Conservation (phyloP, 2,329 filamentous ascomycete species). For the Colletotrichum navitas region DNA sequence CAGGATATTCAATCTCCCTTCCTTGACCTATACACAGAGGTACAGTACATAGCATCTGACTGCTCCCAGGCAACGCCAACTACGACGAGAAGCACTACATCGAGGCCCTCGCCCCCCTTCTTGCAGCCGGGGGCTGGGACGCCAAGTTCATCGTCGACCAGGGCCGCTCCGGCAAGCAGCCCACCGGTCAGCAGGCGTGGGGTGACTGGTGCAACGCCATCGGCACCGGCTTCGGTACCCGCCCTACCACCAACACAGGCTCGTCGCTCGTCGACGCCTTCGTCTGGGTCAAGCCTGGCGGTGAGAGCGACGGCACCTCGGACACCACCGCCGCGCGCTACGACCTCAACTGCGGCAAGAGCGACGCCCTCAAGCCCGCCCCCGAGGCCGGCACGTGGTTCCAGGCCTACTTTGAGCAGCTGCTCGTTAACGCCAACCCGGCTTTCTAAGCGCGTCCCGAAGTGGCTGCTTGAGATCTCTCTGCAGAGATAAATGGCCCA, state of each 20-base stretch:
- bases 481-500: neutral
- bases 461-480: neutral
- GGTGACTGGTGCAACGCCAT: slow-evolving; percentile 78
- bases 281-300: slow-evolving; percentile 79
- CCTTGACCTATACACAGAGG: neutral
- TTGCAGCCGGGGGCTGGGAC: slow-evolving; percentile 61
- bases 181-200: slow-evolving; percentile 71
- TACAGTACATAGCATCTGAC: slow-evolving; percentile 35
- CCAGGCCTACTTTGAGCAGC: slow-evolving; percentile 69
- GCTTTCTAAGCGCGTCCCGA: slow-evolving; percentile 51
- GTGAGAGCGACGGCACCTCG: slow-evolving; percentile 66
- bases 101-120: slow-evolving; percentile 73
- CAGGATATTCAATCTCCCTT: neutral
- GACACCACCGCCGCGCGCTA: slow-evolving; percentile 63
- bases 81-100: slow-evolving; percentile 70
- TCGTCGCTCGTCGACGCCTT: slow-evolving; percentile 72
- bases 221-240: slow-evolving; percentile 73
- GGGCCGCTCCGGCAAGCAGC: slow-evolving; percentile 64
- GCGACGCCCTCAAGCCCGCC: slow-evolving; percentile 70
- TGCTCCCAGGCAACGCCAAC: slow-evolving; percentile 57
- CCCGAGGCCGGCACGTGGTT: slow-evolving; percentile 80
- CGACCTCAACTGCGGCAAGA: slow-evolving; percentile 67
- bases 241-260: slow-evolving; percentile 73
- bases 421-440: slow-evolving; percentile 68
- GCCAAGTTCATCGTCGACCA: slow-evolving; percentile 64